Evolutionary conservation across 225 moss, liverwort and hornwort genomes (phyloP), one percentile per base, ranked within the genome.

Genomic region (Lunularia cruciata): DNA sequence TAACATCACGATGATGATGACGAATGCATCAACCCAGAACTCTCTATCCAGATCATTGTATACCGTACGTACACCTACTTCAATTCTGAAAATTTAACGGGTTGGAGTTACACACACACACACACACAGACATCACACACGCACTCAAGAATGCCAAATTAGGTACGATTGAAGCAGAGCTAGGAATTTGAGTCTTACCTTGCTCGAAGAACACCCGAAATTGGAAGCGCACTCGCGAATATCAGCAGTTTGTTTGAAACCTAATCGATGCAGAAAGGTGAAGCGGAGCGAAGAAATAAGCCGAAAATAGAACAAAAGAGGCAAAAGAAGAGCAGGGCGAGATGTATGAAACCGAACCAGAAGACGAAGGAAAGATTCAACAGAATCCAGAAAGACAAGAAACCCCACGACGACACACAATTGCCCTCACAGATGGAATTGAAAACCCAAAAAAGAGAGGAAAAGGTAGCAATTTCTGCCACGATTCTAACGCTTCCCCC

Each of bases 401-500:
- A 79, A 32, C 51, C 65, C 74, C 73, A 72, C 43, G 77, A 69
- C 22, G 42, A 35, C 39, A 74, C 64, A 18, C 69, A 40, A 46
- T 56, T 22, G 4, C 75, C 78, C 39, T 71, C 78, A 45, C 74
- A 69, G 49, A 74, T 46, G 26, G 64, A 79, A 74, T 60, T 70
- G 49, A 79, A 70, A 71, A 74, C 18, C 64, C 35, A 70, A 65
- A 74, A 79, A 49, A 74, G 32, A 43, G 65, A 57, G 16, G 74
- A 74, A 31, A 74, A 37, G n/a, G 65, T 49, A 48, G 43, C 78
- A 28, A 74, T 70, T 70, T 74, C 78, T 65, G 78, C 78, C 78
- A 73, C 51, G 56, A 68, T 68, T 69, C 33, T 49, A 8, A 12
- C 39, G 11, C 38, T 63, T 63, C 14, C 42, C 27, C 59, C 37